Percentiles rank a stretch among this genome's conserved stretches.
These are phyloP conservation scores for Parmelia sp. DNA, from an alignment of 495 filamentous ascomycete genomes.

Conservation along the genomic window DNA sequence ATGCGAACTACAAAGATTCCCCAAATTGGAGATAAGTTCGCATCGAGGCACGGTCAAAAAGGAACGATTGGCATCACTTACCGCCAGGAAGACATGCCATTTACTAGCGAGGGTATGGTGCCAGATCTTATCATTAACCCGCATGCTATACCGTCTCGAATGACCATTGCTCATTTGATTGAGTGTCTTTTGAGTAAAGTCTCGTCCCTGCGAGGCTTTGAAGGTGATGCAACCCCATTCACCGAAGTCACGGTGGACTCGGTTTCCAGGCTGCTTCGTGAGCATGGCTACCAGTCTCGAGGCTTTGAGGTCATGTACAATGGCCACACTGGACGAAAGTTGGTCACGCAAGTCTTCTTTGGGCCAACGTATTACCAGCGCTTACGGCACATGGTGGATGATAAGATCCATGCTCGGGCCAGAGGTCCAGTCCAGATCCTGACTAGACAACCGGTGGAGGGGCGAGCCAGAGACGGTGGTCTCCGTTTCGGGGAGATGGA, in stretches of 20 bases:
- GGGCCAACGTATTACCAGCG: conserved; percentile 99
- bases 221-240: conserved; percentile 97
- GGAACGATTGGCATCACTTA: conserved; percentile 98
- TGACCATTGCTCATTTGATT: conserved; percentile 99
- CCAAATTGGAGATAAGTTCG: conserved; percentile 99
- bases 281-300: conserved; percentile 91
- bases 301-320: conserved; percentile 99
- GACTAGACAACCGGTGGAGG: conserved; percentile 96
- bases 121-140: conserved; percentile 99
- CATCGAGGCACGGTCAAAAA: conserved; percentile 97
- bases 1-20: conserved; percentile 97
- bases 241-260: conserved; percentile 95
- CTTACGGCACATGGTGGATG: conserved; percentile 97
- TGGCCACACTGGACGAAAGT: conserved; percentile 89
- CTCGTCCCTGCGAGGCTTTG: conserved; percentile 77
- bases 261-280: conserved; percentile 81
- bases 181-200: conserved; percentile 97
- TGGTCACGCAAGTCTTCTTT: conserved; percentile 90
- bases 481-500: conserved; percentile 99
- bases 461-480: conserved; percentile 94
- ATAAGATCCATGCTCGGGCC: conserved; percentile 98
- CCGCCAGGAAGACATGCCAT: conserved; percentile 97
- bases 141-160: conserved; percentile 98
- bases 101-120: conserved; percentile 81
- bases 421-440: conserved; percentile 95